These are phyloP conservation scores for Chimonanthus salicifolius DNA, from an alignment of 164 flowering plant species.

Conservation along the genomic window DNA sequence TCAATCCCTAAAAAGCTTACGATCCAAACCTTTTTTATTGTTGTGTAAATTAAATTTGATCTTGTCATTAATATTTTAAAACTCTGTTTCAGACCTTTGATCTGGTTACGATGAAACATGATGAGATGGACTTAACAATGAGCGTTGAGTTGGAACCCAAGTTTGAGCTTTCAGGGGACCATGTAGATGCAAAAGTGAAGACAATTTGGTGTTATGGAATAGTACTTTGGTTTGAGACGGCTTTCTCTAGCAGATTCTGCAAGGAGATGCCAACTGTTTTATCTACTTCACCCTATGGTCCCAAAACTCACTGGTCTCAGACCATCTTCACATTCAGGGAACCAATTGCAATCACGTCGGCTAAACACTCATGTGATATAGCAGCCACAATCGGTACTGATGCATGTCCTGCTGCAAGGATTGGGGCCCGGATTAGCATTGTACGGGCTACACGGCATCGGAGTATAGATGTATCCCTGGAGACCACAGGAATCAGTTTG, in stretches of 20 bases:
- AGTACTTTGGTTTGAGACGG: constrained; percentile 93
- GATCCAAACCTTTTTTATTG: no score
- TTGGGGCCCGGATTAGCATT: constrained; percentile 73
- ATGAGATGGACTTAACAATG: constrained; percentile 83
- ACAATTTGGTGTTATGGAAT: constrained; percentile 67
- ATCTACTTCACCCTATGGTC: constrained; percentile 85
- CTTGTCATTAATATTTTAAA: no score
- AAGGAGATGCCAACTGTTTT: constrained; percentile 59
- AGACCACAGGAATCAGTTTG: constrained; percentile 36
- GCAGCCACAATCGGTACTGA: constrained; percentile 40
- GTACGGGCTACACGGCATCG: constrained; percentile 73
- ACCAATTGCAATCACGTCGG: constrained; percentile 58
- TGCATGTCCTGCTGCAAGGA: constrained; percentile 48
- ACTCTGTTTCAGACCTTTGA: constrained; percentile 52
- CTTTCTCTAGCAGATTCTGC: constrained; percentile 83
- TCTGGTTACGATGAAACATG: constrained; percentile 61
- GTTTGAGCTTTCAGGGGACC: constrained; percentile 5
- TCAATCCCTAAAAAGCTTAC: no score
- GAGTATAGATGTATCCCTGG: constrained; percentile 85
- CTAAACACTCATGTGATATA: constrained; percentile 9
- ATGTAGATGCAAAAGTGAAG: constrained; percentile 15
- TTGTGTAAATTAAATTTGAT: no score
- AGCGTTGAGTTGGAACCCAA: constrained; percentile 53
- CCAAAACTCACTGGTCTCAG: constrained; percentile 90
- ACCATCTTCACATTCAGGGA: constrained; percentile 79